These are phyloP conservation scores for Rutstroemia sp. DNA, from an alignment of 2,329 filamentous ascomycete genomes.

Conservation along the genomic window DNA sequence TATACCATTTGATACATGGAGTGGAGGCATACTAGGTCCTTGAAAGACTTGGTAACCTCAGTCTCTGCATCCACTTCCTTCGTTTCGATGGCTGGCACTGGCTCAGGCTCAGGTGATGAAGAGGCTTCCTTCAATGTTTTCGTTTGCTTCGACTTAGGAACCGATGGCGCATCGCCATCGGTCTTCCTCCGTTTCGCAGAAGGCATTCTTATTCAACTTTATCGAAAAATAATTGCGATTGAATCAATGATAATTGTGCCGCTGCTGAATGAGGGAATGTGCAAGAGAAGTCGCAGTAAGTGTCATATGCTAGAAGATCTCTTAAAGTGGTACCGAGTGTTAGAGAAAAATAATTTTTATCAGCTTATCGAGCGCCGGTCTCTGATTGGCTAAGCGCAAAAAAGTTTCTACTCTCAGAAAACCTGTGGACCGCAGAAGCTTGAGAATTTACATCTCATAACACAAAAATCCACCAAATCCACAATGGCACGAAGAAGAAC, in stretches of 20 bases:
- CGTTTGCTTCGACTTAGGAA: constrained; percentile 13
- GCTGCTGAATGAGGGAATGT: no score
- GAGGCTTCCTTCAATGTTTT: constrained; percentile 11
- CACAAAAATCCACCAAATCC: constrained; percentile 12
- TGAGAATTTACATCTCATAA: constrained; percentile 13
- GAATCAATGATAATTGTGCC: no score
- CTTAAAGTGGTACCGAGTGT: no score
- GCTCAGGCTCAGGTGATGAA: constrained; percentile 5
- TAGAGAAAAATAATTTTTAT: constrained; percentile 24
- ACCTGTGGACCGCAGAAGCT: constrained; percentile 2
- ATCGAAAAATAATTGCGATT: no score
- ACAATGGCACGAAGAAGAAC: constrained; percentile 71
- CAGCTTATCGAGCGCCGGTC: constrained; percentile 25
- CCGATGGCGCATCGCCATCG: constrained; percentile 17
- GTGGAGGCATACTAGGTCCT: constrained; percentile 35
- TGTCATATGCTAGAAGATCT: no score
- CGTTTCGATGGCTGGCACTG: background rate
- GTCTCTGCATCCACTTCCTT: constrained; percentile 15
- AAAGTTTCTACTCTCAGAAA: constrained; percentile 10
- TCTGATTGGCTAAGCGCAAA: constrained; percentile 24
- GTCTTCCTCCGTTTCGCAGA: constrained; percentile 29
- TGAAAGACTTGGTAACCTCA: constrained; percentile 36
- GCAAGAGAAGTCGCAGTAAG: no score
- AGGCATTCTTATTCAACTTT: constrained; percentile 19
- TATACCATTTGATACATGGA: background rate